phyloP scores from a whole-genome alignment of 257 asterid species.

The Ballota nigra region DNA sequence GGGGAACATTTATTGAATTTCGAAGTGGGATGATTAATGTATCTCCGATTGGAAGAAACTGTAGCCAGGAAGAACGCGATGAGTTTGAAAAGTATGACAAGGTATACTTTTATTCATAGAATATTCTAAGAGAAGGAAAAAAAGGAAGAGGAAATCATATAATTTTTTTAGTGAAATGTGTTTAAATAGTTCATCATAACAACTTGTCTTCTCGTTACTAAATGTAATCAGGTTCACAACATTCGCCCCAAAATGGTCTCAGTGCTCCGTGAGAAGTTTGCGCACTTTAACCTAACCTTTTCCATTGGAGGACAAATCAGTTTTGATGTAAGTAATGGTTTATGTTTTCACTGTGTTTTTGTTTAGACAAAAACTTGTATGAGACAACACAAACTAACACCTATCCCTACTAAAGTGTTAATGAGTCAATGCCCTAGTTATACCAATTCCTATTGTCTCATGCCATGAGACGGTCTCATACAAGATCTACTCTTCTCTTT shows the following conservation, averaged over 20 bases:
- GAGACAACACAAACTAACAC: too few relatives aligned
- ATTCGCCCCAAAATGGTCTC: conserved; percentile 86
- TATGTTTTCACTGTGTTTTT: not conserved
- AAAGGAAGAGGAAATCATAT: not conserved
- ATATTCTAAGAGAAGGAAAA: not conserved
- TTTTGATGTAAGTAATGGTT: conserved; percentile 69
- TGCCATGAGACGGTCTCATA: too few relatives aligned
- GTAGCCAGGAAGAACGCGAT: conserved; percentile 97
- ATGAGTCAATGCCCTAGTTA: too few relatives aligned
- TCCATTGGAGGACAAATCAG: conserved; percentile 98
- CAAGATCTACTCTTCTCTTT: too few relatives aligned
- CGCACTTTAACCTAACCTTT: conserved; percentile 68
- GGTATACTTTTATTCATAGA: conserved; percentile 42
- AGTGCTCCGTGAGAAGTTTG: conserved; percentile 76
- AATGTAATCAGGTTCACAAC: conserved; percentile 63
- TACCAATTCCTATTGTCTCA: too few relatives aligned
- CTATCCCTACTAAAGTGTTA: too few relatives aligned
- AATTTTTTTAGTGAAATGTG: not conserved
- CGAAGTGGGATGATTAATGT: conserved; percentile 98
- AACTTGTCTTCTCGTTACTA: not conserved
- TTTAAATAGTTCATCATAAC: not conserved
- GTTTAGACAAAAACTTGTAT: too few relatives aligned
- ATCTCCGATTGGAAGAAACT: conserved; percentile 96
- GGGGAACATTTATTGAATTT: conserved; percentile 96
- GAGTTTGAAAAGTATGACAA: conserved; percentile 94